Conservation (phyloP, 345 rosid species). For the Cardamine occulta region DNA sequence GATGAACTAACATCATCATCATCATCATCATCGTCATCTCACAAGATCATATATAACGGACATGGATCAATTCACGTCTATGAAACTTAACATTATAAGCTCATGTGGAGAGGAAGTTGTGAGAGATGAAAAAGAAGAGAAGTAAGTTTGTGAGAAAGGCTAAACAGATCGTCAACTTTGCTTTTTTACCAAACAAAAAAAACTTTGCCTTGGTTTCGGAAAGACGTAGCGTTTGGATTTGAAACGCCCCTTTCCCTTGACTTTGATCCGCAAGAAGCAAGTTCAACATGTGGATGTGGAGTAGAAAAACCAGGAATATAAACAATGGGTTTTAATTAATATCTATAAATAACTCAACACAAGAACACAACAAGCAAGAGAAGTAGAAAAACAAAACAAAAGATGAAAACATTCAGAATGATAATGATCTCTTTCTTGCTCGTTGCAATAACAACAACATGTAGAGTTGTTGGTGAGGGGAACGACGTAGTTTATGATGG, state of each 20-base stretch:
- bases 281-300: conserved; percentile 9
- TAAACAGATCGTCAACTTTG: background rate
- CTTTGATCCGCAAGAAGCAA: background rate
- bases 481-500: conserved; percentile 19
- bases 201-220: background rate
- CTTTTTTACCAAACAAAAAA: too few species aligned
- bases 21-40: too few species aligned
- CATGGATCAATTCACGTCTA: background rate
- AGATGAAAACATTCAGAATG: conserved; percentile 1
- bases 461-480: conserved; percentile 10
- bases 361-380: background rate
- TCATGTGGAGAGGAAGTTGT: background rate
- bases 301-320: conserved; percentile 1
- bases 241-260: background rate
- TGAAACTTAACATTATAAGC: background rate
- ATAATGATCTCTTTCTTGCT: conserved; percentile 5
- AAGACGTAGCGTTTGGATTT: background rate
- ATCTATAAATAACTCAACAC: conserved; percentile 7
- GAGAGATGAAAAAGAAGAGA: background rate
- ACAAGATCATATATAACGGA: background rate
- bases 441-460: conserved; percentile 17
- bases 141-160: background rate
- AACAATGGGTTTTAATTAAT: background rate
- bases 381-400: background rate
- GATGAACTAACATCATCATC: background rate